Base-by-base conservation (phyloP, 208 protist species). In the Trypanosoma scelopori region DNA sequence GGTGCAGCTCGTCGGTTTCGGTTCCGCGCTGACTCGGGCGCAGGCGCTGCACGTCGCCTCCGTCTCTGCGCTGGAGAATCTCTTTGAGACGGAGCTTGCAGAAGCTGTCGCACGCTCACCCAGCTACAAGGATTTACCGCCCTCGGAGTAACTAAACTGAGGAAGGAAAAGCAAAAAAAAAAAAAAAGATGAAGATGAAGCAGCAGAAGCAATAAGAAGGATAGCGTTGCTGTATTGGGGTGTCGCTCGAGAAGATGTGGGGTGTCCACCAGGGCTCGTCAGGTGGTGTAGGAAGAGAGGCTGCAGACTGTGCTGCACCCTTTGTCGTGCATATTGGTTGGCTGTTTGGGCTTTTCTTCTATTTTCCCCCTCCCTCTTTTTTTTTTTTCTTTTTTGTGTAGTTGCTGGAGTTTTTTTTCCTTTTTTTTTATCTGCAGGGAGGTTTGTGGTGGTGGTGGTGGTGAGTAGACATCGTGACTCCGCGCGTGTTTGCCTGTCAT, bases 1-100 rank as follows among this genome's bases (percentile, higher is more conserved):
- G 39, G 74, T 76, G 20, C 90, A 95, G 65, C 62, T 95, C 13
- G 77, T 93, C 12, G 89, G 90, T 37, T 89, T 82, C 65, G 90
- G 80, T 18, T 46, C 71, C 0, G 74, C 69, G 23, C 25, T 81
- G 65, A 62, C 63, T 7, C 49, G 74, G 25, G 20, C 65, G 1
- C 71, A 84, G 15, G 90, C 90, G 13, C 61, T 93, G 45, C 55
- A 95, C 50, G 69, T 57, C 27, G 90, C 90, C 3, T 67, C 85
- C 2, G 18, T 86, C 0, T 72, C 56, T 43, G 79, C 79, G 16
- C 41, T 84, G 71, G 67, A 78, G 43, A 80, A 74, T 65, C 57
- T 81, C 15, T 81, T 78, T 73, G 69, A 68, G 43, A 37, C 27
- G 37, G 67, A 80, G 23, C 65, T 75, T 37, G 55, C 63, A 15